Conservation (phyloP, 2,329 filamentous ascomycete species). For the Immersiporthe knoxdaviesiana region DNA sequence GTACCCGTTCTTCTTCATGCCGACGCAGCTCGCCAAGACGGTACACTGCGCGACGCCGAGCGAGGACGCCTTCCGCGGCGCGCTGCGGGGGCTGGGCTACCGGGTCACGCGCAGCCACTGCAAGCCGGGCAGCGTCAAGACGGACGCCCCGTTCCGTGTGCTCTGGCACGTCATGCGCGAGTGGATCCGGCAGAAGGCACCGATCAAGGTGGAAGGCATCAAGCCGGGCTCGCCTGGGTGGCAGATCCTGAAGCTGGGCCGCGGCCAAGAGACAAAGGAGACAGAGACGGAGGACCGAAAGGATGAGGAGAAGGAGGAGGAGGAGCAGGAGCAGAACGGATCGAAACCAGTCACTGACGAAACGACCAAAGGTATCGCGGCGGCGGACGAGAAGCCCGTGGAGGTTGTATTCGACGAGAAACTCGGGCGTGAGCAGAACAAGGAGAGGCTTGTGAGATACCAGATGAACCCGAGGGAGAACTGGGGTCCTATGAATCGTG, state of each 20-base stretch:
- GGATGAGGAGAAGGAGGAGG: too few relatives aligned
- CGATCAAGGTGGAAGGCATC: conserved; percentile 73
- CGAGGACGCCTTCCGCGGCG: conserved; percentile 79
- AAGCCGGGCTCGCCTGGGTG: conserved; percentile 72
- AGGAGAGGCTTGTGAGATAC: conserved; percentile 77
- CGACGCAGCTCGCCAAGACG: conserved; percentile 73
- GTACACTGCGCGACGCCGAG: conserved; percentile 80
- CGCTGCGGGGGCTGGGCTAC: conserved; percentile 80
- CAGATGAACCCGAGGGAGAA: conserved; percentile 89
- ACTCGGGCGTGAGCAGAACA: conserved; percentile 71
- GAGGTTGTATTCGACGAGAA: conserved; percentile 73
- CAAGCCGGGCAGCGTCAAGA: conserved; percentile 88
- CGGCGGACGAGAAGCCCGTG: conserved; percentile 39
- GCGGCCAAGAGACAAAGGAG: conserved; percentile 32
- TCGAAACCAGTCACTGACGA: conserved; percentile 33
- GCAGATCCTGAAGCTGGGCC: conserved; percentile 60
- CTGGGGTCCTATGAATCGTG: conserved; percentile 82
- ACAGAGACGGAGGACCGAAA: conserved; percentile 38
- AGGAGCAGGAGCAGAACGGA: conserved; percentile 42
- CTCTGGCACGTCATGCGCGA: conserved; percentile 94
- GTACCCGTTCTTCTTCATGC: conserved; percentile 85
- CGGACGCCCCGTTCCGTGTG: conserved; percentile 85
- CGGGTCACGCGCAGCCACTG: conserved; percentile 84
- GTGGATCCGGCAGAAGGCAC: conserved; percentile 81
- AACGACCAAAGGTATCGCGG: conserved; percentile 32